Evolutionary conservation across 805 yeast species (phyloP), one percentile per base, ranked within the genome.

Genomic region (Spathaspora gorwiae): DNA sequence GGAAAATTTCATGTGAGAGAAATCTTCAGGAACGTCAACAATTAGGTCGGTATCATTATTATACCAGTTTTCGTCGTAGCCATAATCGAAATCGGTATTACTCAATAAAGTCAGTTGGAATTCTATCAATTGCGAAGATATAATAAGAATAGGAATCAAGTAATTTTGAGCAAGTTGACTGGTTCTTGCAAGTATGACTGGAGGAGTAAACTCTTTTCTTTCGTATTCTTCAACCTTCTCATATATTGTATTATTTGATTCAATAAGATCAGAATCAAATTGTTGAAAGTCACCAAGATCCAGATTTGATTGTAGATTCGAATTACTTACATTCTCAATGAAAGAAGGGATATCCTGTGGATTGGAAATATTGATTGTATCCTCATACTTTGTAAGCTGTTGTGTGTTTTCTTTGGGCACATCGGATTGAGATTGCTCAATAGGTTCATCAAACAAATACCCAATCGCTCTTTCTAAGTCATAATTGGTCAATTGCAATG

Each of bases 371-470:
- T 46, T 46, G 11, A 65, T 63, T 2, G 68, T 59, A 36, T 55
- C 60, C 29, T 52, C 48, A 37, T 47, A 49, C 31, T 13, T 24
- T 7, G 44, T n/a, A 6, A 44, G 14, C 24, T 19, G 24, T 40
- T 50, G 50, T 9, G 33, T 30, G 24, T 41, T 29, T 5, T 42
- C 39, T 4, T 13, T 37, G 9, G 34, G 39, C 6, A 26, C 24
- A 12, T 13, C 7, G n/a, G n/a, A 10, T 30, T 24, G 35, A 6
- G 40, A 37, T 37, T 33, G 43, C 31, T 55, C 57, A 19, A 54
- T 49, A 7, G 65, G 61, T 27, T 64, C 68, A 5, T 59, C 63
- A 47, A 74, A 70, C 14, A 76, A 60, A 49, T 57, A 66, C 15
- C 52, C 56, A 44, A 63, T 56, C 34, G 68, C 68, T 30, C 47